Conservation (phyloP, 805 yeast species). For the Teunomyces stri region DNA sequence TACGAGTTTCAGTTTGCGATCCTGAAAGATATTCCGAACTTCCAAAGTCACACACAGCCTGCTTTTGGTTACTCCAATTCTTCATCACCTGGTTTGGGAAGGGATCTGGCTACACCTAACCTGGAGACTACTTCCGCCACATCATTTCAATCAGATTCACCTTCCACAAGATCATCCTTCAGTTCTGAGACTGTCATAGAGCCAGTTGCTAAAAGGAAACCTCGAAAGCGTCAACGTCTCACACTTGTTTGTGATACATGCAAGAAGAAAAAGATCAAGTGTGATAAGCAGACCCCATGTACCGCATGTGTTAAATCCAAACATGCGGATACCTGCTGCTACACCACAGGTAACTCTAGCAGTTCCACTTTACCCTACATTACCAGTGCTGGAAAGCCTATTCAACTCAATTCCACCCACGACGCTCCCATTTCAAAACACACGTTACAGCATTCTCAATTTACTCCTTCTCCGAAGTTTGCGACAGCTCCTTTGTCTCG, state of each 20-base stretch:
- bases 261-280: conserved; percentile 20
- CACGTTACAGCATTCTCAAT: neutral
- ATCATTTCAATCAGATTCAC: neutral
- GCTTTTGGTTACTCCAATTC: neutral
- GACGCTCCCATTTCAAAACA: neutral
- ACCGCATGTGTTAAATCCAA: conserved; percentile 10
- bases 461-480: neutral
- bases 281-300: conserved; percentile 23
- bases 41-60: neutral
- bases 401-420: neutral
- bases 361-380: conserved; percentile 5
- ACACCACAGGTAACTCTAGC: conserved; percentile 1
- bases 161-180: neutral
- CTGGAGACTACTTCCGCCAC: neutral
- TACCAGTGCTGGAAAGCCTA: conserved; percentile 1
- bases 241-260: conserved; percentile 21
- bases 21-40: neutral
- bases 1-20: neutral
- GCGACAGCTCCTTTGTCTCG: neutral
- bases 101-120: neutral
- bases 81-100: neutral
- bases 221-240: conserved; percentile 10
- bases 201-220: neutral
- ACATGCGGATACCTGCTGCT: conserved; percentile 6
- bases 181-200: neutral